Evolutionary conservation across 2,329 filamentous ascomycete species (phyloP), one percentile per base, ranked within the genome.

Genomic region (Botrytis paeoniae): DNA sequence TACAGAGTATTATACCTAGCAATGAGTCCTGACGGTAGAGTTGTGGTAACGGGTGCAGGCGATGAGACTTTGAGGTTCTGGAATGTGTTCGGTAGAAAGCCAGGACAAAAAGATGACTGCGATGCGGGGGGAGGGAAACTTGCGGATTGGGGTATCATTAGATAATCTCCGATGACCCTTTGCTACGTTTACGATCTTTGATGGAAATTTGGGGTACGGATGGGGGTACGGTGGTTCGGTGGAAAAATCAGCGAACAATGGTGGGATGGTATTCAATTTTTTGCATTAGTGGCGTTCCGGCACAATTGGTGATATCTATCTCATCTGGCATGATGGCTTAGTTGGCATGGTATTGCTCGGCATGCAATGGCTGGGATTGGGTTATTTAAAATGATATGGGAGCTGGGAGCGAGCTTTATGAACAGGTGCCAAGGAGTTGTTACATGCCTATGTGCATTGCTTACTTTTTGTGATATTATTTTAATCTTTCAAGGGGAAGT

Each of bases 11-110:
- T 99, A 4, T 99, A 98, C 81, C 86, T 99, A 70, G 95, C 95
- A 45, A 98, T 98, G 94, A 98, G 95, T 80, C 96, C 96, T 1
- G 95, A 98, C 80, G 96, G 96, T 29, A 90, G 95, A 78, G 93
- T 94, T 4, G 93, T 99, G 32, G 96, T 98, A 20, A 99, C 96
- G 0, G 96, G 96, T 37, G 96, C 96, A 6, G 96, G 96, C 25
- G 96, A 99, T 77, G 96, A 99, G 84, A 99, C 96, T 0, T 83
- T 99, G 68, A 87, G 96, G 61, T 99, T 99, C 84, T 99, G 96
- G 96, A 96, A 96, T 73, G 92, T 96, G 3, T 99, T 99, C 83
- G 94, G 93, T 74, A 91, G 92, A 80, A 92, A 94, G 79, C 90
- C 92, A 41, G 91, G 92, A 39, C 86, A 89, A 74, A 85, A 86